These are phyloP conservation scores for Postia placenta DNA, from an alignment of 768 basidiomycete genomes.

Conservation along the genomic window DNA sequence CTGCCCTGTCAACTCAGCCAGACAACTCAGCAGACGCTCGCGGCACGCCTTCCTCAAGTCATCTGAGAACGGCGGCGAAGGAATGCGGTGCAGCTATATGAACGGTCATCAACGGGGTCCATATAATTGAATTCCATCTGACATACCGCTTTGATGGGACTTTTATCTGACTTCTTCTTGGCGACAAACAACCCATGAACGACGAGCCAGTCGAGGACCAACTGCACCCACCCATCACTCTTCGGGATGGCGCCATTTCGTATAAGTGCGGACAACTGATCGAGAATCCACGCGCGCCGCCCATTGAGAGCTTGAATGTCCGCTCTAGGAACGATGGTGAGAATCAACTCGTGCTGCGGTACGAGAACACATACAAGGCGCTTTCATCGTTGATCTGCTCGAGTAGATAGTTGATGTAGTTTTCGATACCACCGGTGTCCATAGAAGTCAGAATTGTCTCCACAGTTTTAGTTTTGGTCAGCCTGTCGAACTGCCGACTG, in stretches of 20 bases:
- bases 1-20: constrained; percentile 69
- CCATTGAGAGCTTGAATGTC: constrained; percentile 44
- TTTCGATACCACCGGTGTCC: constrained; percentile 66
- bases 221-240: constrained; percentile 69
- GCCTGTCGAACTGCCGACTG: constrained; percentile 81
- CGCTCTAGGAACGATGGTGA: constrained; percentile 33
- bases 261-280: constrained; percentile 75
- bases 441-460: constrained; percentile 76
- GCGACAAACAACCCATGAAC: constrained; percentile 78
- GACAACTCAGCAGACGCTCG: constrained; percentile 59
- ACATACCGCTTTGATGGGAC: constrained; percentile 51
- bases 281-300: constrained; percentile 75
- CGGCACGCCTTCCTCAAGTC: constrained; percentile 61
- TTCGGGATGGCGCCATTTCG: constrained; percentile 78
- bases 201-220: constrained; percentile 74
- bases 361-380: neutral
- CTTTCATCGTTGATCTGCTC: constrained; percentile 48
- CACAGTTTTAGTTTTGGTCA: constrained; percentile 90
- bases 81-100: constrained; percentile 51
- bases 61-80: constrained; percentile 70
- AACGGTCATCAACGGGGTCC: too few species aligned
- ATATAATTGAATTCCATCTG: too few species aligned
- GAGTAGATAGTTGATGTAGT: constrained; percentile 70
- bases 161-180: constrained; percentile 69
- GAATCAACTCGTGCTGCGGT: too few species aligned